Evolutionary conservation across 768 basidiomycete genomes (phyloP).

Genomic region (Suillus ampliporus): DNA sequence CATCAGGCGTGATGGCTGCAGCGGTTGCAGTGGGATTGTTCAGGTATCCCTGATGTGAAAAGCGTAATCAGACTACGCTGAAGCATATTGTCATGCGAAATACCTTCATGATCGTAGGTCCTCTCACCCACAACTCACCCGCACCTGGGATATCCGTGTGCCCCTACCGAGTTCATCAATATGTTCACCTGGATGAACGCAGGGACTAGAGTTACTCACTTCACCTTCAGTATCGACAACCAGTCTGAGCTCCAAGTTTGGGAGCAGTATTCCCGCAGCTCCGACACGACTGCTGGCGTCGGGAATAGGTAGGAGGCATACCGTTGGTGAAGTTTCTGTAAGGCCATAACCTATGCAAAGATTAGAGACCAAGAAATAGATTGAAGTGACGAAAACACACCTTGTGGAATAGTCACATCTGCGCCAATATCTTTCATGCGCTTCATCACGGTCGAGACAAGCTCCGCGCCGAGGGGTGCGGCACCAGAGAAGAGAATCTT

Average conservation of each 20-base stretch:
- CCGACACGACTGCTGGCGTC: slow-evolving; percentile 58
- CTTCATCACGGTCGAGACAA: slow-evolving; percentile 54
- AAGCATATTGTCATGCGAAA: neutral
- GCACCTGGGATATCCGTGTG: slow-evolving; percentile 44
- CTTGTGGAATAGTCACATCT: slow-evolving; percentile 54
- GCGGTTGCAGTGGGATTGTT: slow-evolving; percentile 74
- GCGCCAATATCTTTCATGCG: slow-evolving; percentile 49
- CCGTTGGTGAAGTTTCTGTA: slow-evolving; percentile 82
- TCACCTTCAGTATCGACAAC: slow-evolving; percentile 67
- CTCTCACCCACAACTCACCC: slow-evolving; percentile 85
- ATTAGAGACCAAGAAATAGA: neutral
- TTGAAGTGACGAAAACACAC: slow-evolving; percentile 33
- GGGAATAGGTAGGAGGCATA: slow-evolving; percentile 56
- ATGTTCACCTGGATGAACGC: neutral
- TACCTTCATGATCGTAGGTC: slow-evolving; percentile 82
- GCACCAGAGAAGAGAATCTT: slow-evolving; percentile 71
- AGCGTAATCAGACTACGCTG: slow-evolving; percentile 1
- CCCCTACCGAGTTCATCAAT: slow-evolving; percentile 18
- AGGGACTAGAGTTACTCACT: slow-evolving; percentile 15
- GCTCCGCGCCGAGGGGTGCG: slow-evolving; percentile 74
- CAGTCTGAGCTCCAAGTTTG: slow-evolving; percentile 78
- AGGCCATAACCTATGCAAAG: slow-evolving; percentile 66
- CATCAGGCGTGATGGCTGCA: slow-evolving; percentile 68
- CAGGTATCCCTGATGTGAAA: slow-evolving; percentile 65
- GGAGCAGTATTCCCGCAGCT: slow-evolving; percentile 69